Percentiles rank a stretch among this genome's conserved stretches.
Conservation (phyloP, 139 green algal species). For the Gonium pectorale region DNA sequence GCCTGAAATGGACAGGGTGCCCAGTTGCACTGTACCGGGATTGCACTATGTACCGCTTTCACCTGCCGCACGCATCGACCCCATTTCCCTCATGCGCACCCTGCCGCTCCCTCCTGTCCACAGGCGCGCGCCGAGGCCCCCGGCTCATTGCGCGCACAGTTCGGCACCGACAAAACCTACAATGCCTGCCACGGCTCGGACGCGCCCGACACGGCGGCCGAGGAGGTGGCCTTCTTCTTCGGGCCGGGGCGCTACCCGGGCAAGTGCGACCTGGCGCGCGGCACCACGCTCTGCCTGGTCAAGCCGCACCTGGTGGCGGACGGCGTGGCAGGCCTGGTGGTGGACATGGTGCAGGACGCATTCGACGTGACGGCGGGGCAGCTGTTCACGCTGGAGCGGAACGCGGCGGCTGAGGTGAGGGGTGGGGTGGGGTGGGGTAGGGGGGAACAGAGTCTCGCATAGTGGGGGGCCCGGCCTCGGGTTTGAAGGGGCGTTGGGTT, state of each 20-base stretch:
- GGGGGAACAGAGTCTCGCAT: too few species aligned
- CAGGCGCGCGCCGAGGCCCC: slow-evolving; percentile 70
- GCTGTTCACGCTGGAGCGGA: slow-evolving; percentile 69
- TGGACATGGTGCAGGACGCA: slow-evolving; percentile 55
- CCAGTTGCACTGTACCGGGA: too few species aligned
- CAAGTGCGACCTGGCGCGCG: slow-evolving; percentile 52
- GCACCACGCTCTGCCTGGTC: slow-evolving; percentile 74
- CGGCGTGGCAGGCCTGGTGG: slow-evolving; percentile 56
- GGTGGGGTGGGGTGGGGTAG: too few species aligned
- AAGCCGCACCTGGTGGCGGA: slow-evolving; percentile 80
- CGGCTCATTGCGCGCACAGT: slow-evolving; percentile 70
- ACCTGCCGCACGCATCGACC: too few species aligned
- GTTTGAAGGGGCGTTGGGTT: too few species aligned
- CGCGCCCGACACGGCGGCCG: slow-evolving; percentile 68
- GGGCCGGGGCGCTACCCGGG: slow-evolving; percentile 35
- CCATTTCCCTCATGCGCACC: neutral
- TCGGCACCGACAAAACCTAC: slow-evolving; percentile 68
- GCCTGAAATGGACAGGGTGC: too few species aligned
- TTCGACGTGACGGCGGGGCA: slow-evolving; percentile 75
- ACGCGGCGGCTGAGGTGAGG: slow-evolving; percentile 69
- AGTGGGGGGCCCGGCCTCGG: too few species aligned
- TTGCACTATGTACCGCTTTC: too few species aligned
- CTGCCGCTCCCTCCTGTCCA: neutral
- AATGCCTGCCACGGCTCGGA: slow-evolving; percentile 86
- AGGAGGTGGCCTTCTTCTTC: slow-evolving; percentile 83